Conservation (phyloP, 129 eudicot species). For the Tagetes patula region DNA sequence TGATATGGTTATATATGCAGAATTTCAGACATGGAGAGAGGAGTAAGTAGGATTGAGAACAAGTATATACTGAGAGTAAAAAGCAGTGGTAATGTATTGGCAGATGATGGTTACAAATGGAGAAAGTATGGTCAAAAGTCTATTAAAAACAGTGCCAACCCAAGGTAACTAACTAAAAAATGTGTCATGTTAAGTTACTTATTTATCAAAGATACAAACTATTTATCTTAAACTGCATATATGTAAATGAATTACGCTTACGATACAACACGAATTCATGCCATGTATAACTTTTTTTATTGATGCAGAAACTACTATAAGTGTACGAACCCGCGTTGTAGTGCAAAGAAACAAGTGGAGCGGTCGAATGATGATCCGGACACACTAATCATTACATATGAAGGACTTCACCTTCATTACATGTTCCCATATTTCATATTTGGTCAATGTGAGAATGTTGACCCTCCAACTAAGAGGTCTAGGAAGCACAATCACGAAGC, state of each 20-base stretch:
- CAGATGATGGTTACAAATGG: constrained; percentile 96
- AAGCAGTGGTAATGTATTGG: constrained; percentile 56
- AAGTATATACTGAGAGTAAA: constrained; percentile 66
- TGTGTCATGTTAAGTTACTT: no score
- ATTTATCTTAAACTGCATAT: no score
- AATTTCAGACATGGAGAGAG: constrained; percentile 50
- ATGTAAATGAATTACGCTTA: no score
- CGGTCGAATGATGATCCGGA: constrained; percentile 72
- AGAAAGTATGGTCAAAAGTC: constrained; percentile 91
- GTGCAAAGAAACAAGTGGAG: constrained; percentile 88
- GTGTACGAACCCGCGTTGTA: constrained; percentile 87
- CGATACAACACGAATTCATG: no score
- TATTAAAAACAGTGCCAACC: constrained; percentile 84
- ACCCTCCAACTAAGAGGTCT: constrained; percentile 42
- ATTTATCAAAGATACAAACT: no score
- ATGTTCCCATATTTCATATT: constrained; percentile 57
- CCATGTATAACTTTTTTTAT: not conserved
- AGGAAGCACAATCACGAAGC: constrained; percentile 19
- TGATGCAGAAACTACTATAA: constrained; percentile 77
- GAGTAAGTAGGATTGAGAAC: constrained; percentile 40
- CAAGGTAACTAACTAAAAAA: constrained; percentile 46
- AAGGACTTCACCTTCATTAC: constrained; percentile 91
- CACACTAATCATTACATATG: constrained; percentile 74
- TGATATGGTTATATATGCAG: constrained; percentile 31
- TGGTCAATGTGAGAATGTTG: constrained; percentile 26